Evolutionary conservation across 108 stramenopile genomes (phyloP).

Genomic region (Halocafeteria seosinensis): DNA sequence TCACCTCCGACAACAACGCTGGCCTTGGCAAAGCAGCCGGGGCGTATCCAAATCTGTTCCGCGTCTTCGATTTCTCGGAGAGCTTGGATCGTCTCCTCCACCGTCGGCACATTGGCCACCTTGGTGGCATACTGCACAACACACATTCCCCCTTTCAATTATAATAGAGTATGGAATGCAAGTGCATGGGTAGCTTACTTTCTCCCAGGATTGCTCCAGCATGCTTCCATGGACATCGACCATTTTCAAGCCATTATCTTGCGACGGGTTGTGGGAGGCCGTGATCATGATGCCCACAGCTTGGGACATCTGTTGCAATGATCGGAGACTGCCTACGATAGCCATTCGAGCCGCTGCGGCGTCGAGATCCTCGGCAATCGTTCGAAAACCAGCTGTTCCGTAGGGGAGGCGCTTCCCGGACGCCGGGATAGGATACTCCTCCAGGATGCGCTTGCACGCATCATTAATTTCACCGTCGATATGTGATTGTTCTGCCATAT

Average conservation of each 20-base stretch:
- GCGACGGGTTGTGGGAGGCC: constrained; percentile 77
- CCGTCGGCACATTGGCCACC: constrained; percentile 1
- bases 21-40: constrained; percentile 7
- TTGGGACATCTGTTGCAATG: neutral
- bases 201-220: constrained; percentile 10
- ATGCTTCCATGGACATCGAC: constrained; percentile 26
- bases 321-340: constrained; percentile 27
- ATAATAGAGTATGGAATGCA: too few species aligned
- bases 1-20: constrained; percentile 56
- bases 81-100: neutral
- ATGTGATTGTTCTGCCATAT: too few species aligned
- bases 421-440: too few species aligned
- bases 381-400: constrained; percentile 37
- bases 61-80: neutral
- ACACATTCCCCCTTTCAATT: too few species aligned
- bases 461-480: too few species aligned
- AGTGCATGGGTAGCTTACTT: too few species aligned
- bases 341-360: constrained; percentile 29
- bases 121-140: neutral
- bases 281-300: constrained; percentile 83
- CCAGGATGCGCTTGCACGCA: too few species aligned
- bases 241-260: constrained; percentile 88
- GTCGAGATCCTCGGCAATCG: constrained; percentile 19
- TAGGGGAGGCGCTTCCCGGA: too few species aligned
- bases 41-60: neutral